Conservation (phyloP, 129 eudicot species). For the Chrysanthemum makinoi region DNA sequence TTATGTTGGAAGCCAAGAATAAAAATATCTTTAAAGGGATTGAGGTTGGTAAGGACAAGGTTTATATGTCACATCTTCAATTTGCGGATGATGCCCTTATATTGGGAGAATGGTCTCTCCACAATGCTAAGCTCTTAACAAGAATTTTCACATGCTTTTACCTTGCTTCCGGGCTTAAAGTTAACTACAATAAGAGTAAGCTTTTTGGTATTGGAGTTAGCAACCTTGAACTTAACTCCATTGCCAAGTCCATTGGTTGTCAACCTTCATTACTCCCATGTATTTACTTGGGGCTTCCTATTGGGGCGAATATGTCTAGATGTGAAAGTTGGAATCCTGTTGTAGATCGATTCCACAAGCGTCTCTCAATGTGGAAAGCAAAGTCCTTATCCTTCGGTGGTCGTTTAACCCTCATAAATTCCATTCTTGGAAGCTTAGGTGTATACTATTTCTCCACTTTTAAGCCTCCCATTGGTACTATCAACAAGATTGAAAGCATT, state of each 20-base stretch:
- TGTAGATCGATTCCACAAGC: neutral
- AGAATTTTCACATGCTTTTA: neutral
- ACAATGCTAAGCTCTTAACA: neutral
- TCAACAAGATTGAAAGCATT: no score
- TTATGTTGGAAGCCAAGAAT: neutral
- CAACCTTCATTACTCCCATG: no score
- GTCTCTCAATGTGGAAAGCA: neutral
- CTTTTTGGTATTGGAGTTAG: neutral
- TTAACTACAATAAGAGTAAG: no score
- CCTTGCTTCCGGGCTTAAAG: neutral
- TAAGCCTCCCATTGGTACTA: no score
- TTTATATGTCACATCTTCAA: neutral
- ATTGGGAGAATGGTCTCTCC: neutral
- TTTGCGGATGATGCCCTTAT: neutral
- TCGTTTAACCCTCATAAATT: neutral
- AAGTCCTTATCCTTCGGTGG: neutral
- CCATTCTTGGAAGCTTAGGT: neutral
- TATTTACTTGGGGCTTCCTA: no score
- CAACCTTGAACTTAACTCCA: neutral
- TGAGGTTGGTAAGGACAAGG: neutral
- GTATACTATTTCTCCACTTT: neutral
- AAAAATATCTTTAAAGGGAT: neutral
- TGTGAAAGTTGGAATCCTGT: no score
- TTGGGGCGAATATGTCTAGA: no score
- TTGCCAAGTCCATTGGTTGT: no score